A percentile compares a stretch with the other conserved stretches of the same genome.
Evolutionary conservation across 495 filamentous ascomycete species (phyloP).

Genomic region (Pyrenopolyporus hunteri): DNA sequence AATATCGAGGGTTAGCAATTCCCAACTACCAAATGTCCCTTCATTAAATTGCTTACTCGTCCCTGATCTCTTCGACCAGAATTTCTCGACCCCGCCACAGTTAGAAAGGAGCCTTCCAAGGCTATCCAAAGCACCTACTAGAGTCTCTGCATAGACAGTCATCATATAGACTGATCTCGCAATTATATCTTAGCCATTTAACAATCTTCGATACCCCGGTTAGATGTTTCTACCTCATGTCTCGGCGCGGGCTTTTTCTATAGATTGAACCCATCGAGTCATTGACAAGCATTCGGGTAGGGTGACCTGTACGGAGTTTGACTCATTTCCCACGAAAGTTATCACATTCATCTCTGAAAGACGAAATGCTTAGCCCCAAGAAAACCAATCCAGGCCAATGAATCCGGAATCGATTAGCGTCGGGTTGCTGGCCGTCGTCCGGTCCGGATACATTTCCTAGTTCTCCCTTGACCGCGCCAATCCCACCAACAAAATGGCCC

Average conservation of each 20-base stretch:
- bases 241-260: not conserved
- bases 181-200: not conserved
- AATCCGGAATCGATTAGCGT: not conserved
- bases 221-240: not conserved
- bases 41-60: not conserved
- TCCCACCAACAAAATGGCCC: not conserved
- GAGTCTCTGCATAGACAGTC: conserved; percentile 21
- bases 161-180: conserved; percentile 7
- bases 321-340: conserved; percentile 2
- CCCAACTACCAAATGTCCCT: not conserved
- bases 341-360: conserved; percentile 4
- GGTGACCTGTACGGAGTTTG: no score
- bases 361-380: not conserved
- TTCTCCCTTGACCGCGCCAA: not conserved
- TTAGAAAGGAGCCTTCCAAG: not conserved
- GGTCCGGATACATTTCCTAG: not conserved
- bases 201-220: conserved; percentile 1
- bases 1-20: not conserved
- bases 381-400: not conserved
- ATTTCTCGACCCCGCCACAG: not conserved
- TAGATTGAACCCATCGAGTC: not conserved
- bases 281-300: not conserved
- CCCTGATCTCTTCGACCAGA: not conserved
- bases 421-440: not conserved
- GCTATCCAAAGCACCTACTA: conserved; percentile 2